A percentile compares a stretch with the other conserved stretches of the same genome.
phyloP scores from a whole-genome alignment of 352 stramenopile species.

The Aphanomyces stellatus region DNA sequence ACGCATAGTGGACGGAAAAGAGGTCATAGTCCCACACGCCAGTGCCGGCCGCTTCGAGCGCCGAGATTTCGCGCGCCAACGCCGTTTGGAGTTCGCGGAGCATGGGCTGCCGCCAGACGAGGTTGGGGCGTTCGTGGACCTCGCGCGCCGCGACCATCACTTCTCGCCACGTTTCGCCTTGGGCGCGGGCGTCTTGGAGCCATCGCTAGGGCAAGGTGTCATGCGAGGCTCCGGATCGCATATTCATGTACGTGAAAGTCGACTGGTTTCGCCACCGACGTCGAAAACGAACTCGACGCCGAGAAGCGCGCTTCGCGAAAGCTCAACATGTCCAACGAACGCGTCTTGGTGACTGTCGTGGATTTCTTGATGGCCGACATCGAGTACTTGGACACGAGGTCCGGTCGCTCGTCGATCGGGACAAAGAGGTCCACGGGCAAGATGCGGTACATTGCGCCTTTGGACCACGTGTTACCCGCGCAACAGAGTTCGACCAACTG shows the following conservation, averaged over 20 bases:
- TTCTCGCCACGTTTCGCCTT: constrained; percentile 67
- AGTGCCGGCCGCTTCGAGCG: constrained; percentile 32
- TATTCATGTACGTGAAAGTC: constrained; percentile 3
- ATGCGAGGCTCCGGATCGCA: background rate
- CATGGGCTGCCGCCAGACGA: constrained; percentile 70
- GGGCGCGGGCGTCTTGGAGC: constrained; percentile 37
- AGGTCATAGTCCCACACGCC: constrained; percentile 68
- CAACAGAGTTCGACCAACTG: constrained; percentile 78
- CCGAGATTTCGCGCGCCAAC: constrained; percentile 45
- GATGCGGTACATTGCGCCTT: constrained; percentile 68
- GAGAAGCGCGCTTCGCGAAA: background rate
- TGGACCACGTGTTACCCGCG: constrained; percentile 64
- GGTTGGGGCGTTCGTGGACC: constrained; percentile 53
- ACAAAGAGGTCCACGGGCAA: constrained; percentile 78
- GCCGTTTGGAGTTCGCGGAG: constrained; percentile 45
- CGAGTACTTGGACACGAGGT: constrained; percentile 53
- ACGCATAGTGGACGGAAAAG: constrained; percentile 68
- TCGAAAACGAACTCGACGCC: background rate
- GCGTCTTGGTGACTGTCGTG: constrained; percentile 25
- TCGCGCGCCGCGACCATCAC: constrained; percentile 48
- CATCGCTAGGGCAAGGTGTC: background rate
- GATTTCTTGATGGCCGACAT: constrained; percentile 33
- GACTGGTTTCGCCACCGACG: background rate
- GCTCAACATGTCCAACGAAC: constrained; percentile 23
- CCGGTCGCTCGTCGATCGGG: constrained; percentile 36